Evolutionary conservation across 169 alveolate genomes (phyloP), one percentile per base, ranked within the genome.

Genomic region (Besnoitia besnoiti): DNA sequence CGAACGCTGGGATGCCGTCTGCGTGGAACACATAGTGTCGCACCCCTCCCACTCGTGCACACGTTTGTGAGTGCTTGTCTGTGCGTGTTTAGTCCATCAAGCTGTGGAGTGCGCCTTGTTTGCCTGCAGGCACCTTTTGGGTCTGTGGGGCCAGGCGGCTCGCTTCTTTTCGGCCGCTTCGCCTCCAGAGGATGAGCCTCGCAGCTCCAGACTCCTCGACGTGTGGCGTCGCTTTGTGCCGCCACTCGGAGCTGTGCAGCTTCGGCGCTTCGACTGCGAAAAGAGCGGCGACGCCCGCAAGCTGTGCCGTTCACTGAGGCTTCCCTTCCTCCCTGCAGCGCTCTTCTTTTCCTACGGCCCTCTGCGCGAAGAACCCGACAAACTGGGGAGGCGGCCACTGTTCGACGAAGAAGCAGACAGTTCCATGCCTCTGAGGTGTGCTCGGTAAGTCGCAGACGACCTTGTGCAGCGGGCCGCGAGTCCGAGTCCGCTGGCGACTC

Each of bases 121-220:
- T 19, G 67, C 24, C n/a, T n/a, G 30, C 80, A 67, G 80, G 42
- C 80, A 67, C 80, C 80, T 67, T 30, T 42, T 67, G 46, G 80
- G 46, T 14, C 10, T 67, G 42, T 67, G 80, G 80, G 80, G n/a
- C 24, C 44, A 30, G 10, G 42, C 80, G 21, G 39, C n/a, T 35
- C 80, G 80, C 42, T 8, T 30, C n/a, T 67, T 30, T n/a, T 67
- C 80, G 14, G 39, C 80, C 80, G 19, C 80, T 67, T 1, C n/a
- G n/a, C 44, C 39, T 14, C 7, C 4, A 1, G 44, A 14, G 30
- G 39, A 33, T 37, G 10, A 30, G 39, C 14, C 80, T 7, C 4
- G 40, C 77, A 10, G 10, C 37, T 67, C 80, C 7, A 1, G 44
- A 2, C 80, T 67, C 44, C 44, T 35, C n/a, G n/a, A 67, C 39